Base-by-base conservation (phyloP, 768 basidiomycete species). In the Tephrocybe sp. region DNA sequence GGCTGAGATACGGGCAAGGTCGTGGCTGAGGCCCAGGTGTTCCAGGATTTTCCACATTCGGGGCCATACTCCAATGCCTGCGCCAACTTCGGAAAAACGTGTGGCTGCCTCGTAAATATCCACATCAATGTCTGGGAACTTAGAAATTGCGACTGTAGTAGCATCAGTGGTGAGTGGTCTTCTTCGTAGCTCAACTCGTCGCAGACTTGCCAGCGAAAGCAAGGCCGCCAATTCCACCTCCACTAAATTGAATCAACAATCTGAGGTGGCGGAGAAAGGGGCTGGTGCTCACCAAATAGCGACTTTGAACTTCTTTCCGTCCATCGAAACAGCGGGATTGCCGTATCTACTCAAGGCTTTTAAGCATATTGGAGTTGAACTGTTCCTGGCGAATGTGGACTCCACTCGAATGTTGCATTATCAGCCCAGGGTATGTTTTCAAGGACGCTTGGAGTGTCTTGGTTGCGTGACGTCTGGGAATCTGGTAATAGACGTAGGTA, bases 41-140 rank as follows among this genome's bases (percentile, higher is more conserved):
- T 65, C 62, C 24, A 79, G 54, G 5, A 77, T 66, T 24, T 74
- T 70, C 73, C 74, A 74, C 12, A 71, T 55, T 14, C 69, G 65
- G 18, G 61, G 66, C 62, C 63, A 74, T 0, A 75, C 58, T 7
- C 68, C 71, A 18, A 76, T 65, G 3, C 75, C 76, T 8, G 72
- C 75, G 24, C 74, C 74, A 12, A 74, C 39, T 50, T 70, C 67
- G 30, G 67, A 56, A 46, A 74, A 72, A 45, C 65, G 50, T 23
- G 55, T 56, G n/a, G 73, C 65, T 10, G 73, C 68, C 55, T 77
- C 76, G 45, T 75, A 77, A 12, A 75, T 56, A 39, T 73, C 70
- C n/a, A 77, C 66, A 26, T 68, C 58, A 9, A 77, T 69, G 32
- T 74, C 66, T 1, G 65, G 59, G 53, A 70, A 73, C 45, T 63